A percentile compares a stretch with the other conserved stretches of the same genome.
Evolutionary conservation across 306 rosid species (phyloP).

Genomic region (Sophora flavescens): DNA sequence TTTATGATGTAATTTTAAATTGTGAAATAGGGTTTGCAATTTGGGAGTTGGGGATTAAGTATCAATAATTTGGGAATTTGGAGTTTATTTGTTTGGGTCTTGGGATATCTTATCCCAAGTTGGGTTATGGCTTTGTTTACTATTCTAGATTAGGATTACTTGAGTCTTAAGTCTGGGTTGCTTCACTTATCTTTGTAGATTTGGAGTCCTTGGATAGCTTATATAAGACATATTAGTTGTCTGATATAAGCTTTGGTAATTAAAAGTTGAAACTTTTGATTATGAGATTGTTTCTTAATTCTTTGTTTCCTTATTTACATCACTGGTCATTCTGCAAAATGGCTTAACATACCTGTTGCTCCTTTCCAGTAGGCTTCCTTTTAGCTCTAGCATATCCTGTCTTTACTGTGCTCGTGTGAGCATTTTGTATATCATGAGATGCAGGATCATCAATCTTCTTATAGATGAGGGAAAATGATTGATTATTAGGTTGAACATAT

Average conservation of each 20-base stretch:
- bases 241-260: background rate
- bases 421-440: constrained; percentile 55
- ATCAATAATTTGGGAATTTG: too few relatives aligned
- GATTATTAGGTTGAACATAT: constrained; percentile 55
- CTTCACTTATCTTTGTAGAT: background rate
- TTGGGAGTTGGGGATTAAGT: too few relatives aligned
- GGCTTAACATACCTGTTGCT: constrained; percentile 62
- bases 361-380: constrained; percentile 52
- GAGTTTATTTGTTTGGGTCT: background rate
- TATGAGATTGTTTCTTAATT: too few relatives aligned
- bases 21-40: too few relatives aligned
- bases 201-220: background rate
- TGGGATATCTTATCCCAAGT: background rate
- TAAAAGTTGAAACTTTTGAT: too few relatives aligned
- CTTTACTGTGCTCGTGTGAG: constrained; percentile 47
- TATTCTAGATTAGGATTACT: background rate
- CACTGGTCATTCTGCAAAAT: constrained; percentile 31
- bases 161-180: background rate
- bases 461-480: constrained; percentile 49
- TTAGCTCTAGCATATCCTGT: constrained; percentile 57
- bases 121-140: background rate
- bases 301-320: background rate
- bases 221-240: background rate
- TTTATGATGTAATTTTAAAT: too few relatives aligned
- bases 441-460: constrained; percentile 54